Evolutionary conservation across 129 eudicot genomes (phyloP).

Genomic region (Escallonia rubra): DNA sequence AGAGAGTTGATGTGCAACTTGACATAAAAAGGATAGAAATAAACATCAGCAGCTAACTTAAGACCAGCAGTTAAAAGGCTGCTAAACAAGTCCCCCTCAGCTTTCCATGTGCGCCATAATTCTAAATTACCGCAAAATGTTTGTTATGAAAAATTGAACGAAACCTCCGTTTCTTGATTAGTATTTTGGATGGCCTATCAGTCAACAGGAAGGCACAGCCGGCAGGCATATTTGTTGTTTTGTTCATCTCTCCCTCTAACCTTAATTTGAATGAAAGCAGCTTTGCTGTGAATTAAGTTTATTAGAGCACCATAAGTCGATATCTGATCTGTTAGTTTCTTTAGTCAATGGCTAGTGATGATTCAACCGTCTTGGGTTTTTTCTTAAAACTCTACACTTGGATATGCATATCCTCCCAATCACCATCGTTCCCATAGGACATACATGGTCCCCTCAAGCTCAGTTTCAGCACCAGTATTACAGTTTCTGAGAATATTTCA

Average conservation of each 20-base stretch:
- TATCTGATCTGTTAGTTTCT: background rate
- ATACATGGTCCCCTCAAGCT: background rate
- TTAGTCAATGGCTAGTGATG: background rate
- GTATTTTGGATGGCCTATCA: no score
- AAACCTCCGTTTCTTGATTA: background rate
- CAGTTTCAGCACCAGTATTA: background rate
- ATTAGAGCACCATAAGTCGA: background rate
- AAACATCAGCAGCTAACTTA: no score
- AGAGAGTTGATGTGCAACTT: no score
- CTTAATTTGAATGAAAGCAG: background rate
- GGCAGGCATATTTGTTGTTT: background rate
- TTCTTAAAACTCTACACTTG: background rate
- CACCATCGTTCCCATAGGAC: background rate
- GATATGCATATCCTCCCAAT: background rate
- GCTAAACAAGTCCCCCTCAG: no score
- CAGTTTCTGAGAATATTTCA: background rate
- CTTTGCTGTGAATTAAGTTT: background rate
- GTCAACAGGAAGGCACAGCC: no score
- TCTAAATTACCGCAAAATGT: no score
- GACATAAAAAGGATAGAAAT: no score
- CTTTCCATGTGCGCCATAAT: no score
- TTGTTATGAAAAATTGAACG: no score
- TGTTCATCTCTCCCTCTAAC: no score
- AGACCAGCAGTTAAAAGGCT: no score
- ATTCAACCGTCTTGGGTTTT: background rate